Conservation (phyloP, 805 yeast species). For the Teunomyces aglyptinius region DNA sequence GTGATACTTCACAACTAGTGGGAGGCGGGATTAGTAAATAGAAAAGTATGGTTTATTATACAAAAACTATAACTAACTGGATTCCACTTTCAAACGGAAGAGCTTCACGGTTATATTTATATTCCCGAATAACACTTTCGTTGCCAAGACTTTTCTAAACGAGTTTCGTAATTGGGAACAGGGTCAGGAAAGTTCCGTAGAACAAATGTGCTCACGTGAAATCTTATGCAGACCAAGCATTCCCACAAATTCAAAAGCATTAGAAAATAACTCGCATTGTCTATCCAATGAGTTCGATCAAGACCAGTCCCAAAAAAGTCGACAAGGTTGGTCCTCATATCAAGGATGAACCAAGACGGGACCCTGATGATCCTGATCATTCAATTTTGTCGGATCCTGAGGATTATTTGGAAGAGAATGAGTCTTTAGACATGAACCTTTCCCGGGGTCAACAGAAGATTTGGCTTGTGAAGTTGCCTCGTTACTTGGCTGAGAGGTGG, state of each 20-base stretch:
- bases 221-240: too few species aligned
- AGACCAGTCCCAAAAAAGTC: conserved; percentile 13
- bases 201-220: too few species aligned
- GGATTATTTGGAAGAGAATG: conserved; percentile 52
- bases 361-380: conserved; percentile 21
- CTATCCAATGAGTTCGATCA: conserved; percentile 10
- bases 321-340: conserved; percentile 1
- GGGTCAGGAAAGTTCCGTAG: too few species aligned
- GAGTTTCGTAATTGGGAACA: too few species aligned
- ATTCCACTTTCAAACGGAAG: too few species aligned
- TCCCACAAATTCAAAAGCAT: neutral
- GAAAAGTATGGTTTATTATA: too few species aligned
- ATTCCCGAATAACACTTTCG: too few species aligned
- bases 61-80: too few species aligned
- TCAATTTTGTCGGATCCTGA: conserved; percentile 43
- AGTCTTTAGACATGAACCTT: conserved; percentile 76
- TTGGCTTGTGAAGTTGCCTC: conserved; percentile 91
- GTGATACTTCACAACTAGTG: too few species aligned
- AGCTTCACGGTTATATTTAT: too few species aligned
- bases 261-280: conserved; percentile 1
- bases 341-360: conserved; percentile 5
- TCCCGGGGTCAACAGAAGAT: conserved; percentile 63
- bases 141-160: too few species aligned
- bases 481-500: conserved; percentile 83
- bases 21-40: too few species aligned